Evolutionary conservation across 441 rosid genomes (phyloP).

Genomic region (Eutrema salsugineum): DNA sequence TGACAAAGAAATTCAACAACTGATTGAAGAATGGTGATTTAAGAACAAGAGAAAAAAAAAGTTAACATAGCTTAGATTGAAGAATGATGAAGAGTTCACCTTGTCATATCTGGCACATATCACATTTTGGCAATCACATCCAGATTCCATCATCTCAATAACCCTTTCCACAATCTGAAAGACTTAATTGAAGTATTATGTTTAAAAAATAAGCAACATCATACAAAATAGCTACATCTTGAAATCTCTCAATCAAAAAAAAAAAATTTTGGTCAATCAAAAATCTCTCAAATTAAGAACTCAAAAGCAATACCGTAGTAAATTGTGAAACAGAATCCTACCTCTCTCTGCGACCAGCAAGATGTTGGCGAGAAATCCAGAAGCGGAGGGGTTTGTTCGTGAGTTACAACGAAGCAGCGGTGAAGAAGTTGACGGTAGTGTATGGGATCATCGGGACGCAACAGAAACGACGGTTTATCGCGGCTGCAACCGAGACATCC

Average conservation of each 20-base stretch:
- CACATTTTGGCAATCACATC: conserved; percentile 35
- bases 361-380: conserved; percentile 26
- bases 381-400: conserved; percentile 44
- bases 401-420: conserved; percentile 51
- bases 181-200: neutral
- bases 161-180: conserved; percentile 55
- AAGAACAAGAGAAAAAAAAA: neutral
- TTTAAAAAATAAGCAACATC: neutral
- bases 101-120: conserved; percentile 53
- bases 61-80: neutral
- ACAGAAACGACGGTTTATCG: conserved; percentile 41
- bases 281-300: neutral
- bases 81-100: conserved; percentile 40
- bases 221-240: no score
- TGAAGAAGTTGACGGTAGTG: conserved; percentile 56
- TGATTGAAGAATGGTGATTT: neutral
- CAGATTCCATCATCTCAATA: conserved; percentile 45
- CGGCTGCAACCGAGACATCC: conserved; percentile 38
- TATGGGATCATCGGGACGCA: conserved; percentile 51
- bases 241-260: no score
- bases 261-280: no score
- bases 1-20: neutral
- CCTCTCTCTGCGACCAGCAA: conserved; percentile 66
- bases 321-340: conserved; percentile 4
- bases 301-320: neutral